phyloP scores from a whole-genome alignment of 139 green algal genomes.

The Chlorokybus atmophyticus region DNA sequence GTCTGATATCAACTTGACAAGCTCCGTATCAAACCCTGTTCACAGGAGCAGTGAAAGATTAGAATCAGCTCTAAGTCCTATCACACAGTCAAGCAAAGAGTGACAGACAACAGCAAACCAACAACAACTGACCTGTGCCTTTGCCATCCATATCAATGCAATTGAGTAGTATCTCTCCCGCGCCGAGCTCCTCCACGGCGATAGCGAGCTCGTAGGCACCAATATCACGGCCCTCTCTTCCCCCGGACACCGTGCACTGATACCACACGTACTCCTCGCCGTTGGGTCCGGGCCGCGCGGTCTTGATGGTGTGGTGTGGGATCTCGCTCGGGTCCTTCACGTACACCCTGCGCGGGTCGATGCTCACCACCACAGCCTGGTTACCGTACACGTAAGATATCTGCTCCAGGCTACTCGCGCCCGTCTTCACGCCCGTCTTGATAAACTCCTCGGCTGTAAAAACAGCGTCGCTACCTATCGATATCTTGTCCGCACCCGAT shows the following conservation, averaged over 20 bases:
- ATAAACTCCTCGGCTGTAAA: conserved; percentile 32
- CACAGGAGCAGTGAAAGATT: no score
- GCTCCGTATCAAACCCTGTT: conserved; percentile 81
- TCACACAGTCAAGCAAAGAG: no score
- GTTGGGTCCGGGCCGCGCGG: conserved; percentile 50
- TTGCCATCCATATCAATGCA: conserved; percentile 91
- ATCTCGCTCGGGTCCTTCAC: conserved; percentile 49
- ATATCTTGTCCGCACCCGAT: conserved; percentile 89
- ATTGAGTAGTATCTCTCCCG: conserved; percentile 97
- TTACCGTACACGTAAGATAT: conserved; percentile 82
- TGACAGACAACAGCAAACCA: no score
- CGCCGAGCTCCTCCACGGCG: conserved; percentile 79
- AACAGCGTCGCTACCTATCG: conserved; percentile 82
- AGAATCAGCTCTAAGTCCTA: no score
- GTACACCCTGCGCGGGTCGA: conserved; percentile 82
- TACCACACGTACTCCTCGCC: conserved; percentile 95
- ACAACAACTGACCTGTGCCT: no score
- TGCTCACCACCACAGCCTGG: conserved; percentile 76
- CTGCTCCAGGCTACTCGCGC: conserved; percentile 78
- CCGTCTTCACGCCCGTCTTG: conserved; percentile 29
- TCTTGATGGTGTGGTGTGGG: conserved; percentile 46
- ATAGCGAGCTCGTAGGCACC: conserved; percentile 79
- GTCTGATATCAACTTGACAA: conserved; percentile 68
- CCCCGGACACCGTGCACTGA: conserved; percentile 90
- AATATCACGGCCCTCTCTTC: conserved; percentile 74